A percentile compares a stretch with the other conserved stretches of the same genome.
Conservation (phyloP, 345 rosid species). For the Melaleuca quinquenervia region DNA sequence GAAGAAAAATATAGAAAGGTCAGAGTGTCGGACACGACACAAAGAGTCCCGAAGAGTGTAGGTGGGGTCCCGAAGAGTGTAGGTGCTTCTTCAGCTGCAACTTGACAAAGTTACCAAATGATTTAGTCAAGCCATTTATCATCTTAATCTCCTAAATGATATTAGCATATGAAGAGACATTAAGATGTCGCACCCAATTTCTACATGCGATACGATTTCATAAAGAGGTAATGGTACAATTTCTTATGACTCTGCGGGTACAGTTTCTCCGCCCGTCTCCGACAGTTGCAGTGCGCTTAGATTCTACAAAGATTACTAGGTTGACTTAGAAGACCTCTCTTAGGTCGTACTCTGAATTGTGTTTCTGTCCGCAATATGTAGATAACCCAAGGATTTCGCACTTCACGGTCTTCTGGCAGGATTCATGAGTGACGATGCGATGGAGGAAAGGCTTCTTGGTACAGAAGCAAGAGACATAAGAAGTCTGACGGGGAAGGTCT, state of each 20-base stretch:
- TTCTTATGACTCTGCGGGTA: not conserved
- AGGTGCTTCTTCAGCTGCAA: too few species aligned
- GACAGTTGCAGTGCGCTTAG: not conserved
- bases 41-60: too few species aligned
- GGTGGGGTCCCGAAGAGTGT: too few species aligned
- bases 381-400: not conserved
- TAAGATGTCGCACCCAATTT: not conserved
- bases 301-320: not conserved
- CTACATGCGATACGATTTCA: too few species aligned
- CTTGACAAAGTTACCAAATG: too few species aligned
- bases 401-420: not conserved
- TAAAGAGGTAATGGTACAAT: too few species aligned
- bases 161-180: not conserved
- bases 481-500: constrained; percentile 9
- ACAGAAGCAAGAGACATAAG: not conserved
- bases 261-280: not conserved
- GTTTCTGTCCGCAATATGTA: not conserved
- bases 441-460: constrained; percentile 21
- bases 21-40: too few species aligned
- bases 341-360: not conserved
- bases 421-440: not conserved
- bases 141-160: not conserved
- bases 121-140: too few species aligned
- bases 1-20: too few species aligned
- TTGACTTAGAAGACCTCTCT: too few species aligned